Conservation (phyloP, 2,329 filamentous ascomycete genomes). For the Zymoseptoria brevis region DNA sequence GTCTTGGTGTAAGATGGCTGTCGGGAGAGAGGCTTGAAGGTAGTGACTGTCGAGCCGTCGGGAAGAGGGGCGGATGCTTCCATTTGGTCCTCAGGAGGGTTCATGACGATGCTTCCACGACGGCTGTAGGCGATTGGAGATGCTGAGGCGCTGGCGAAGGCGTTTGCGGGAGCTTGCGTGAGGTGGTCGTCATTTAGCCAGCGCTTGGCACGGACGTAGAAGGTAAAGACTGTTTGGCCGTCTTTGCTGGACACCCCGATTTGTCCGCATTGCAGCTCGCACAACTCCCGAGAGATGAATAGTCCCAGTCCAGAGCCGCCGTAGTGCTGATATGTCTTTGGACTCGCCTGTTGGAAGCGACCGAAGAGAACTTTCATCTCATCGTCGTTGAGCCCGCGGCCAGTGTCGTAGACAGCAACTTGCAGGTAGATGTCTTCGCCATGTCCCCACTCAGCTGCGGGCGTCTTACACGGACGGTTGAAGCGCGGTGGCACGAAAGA, state of each 20-base stretch:
- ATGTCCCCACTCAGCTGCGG: constrained; percentile 27
- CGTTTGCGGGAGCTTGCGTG: constrained; percentile 1
- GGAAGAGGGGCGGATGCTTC: background rate
- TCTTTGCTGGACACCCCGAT: constrained; percentile 37
- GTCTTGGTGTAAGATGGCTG: constrained; percentile 1
- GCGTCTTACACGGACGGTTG: constrained; percentile 15
- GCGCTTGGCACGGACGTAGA: constrained; percentile 35
- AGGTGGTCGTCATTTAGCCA: constrained; percentile 8
- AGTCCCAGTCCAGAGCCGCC: constrained; percentile 39
- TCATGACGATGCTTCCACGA: constrained; percentile 17
- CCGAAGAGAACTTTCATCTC: constrained; percentile 37
- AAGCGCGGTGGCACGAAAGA: constrained; percentile 26
- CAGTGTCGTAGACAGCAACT: constrained; percentile 38
- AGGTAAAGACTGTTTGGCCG: constrained; percentile 38
- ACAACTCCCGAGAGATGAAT: constrained; percentile 40
- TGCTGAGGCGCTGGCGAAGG: constrained; percentile 19
- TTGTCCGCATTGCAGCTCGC: constrained; percentile 37
- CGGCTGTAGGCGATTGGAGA: constrained; percentile 20
- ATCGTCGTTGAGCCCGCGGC: constrained; percentile 33
- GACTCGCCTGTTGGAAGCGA: constrained; percentile 32
- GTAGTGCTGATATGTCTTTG: constrained; percentile 33
- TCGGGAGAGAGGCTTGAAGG: constrained; percentile 8
- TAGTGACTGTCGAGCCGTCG: constrained; percentile 5
- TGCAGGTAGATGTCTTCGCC: constrained; percentile 35
- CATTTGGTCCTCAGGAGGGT: constrained; percentile 5